Conservation (phyloP, 352 stramenopile genomes). For the Phytophthora litchii region DNA sequence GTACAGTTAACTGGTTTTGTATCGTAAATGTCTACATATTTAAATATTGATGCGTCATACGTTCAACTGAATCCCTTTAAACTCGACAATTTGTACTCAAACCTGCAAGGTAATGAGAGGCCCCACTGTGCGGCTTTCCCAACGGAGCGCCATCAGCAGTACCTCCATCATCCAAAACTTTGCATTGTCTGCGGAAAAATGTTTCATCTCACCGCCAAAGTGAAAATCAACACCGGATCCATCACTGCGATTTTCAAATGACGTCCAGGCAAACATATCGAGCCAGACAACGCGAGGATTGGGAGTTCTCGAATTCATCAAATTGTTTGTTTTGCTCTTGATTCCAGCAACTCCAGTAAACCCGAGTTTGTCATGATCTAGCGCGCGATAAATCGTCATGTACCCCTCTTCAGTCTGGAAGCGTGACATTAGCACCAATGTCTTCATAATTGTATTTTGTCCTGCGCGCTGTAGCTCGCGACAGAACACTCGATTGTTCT, state of each 20-base stretch:
- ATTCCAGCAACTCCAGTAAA: conserved; percentile 13
- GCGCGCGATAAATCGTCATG: conserved; percentile 44
- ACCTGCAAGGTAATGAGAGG: conserved; percentile 31
- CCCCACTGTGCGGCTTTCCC: conserved; percentile 30
- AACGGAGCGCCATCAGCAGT: conserved; percentile 39
- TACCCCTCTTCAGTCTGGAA: conserved; percentile 42
- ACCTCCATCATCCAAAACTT: conserved; percentile 46
- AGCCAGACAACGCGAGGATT: conserved; percentile 35
- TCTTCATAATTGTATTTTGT: conserved; percentile 37
- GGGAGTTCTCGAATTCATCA: neutral
- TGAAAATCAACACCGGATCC: conserved; percentile 26
- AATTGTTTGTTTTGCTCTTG: neutral
- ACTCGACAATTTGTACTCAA: conserved; percentile 5
- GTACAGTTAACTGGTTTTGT: neutral
- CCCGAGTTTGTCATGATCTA: conserved; percentile 38
- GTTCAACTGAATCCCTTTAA: neutral
- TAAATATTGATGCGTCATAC: too few species aligned
- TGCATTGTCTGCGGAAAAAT: conserved; percentile 36
- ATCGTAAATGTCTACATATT: neutral
- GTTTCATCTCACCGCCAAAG: conserved; percentile 40
- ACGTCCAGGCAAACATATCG: conserved; percentile 42
- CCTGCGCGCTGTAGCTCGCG: conserved; percentile 36
- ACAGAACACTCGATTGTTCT: conserved; percentile 44
- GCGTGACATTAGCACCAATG: conserved; percentile 43
- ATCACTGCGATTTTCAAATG: conserved; percentile 28